Percentiles rank a stretch among this genome's conserved stretches.
Conservation (phyloP, 345 rosid species). For the Populus simonii region DNA sequence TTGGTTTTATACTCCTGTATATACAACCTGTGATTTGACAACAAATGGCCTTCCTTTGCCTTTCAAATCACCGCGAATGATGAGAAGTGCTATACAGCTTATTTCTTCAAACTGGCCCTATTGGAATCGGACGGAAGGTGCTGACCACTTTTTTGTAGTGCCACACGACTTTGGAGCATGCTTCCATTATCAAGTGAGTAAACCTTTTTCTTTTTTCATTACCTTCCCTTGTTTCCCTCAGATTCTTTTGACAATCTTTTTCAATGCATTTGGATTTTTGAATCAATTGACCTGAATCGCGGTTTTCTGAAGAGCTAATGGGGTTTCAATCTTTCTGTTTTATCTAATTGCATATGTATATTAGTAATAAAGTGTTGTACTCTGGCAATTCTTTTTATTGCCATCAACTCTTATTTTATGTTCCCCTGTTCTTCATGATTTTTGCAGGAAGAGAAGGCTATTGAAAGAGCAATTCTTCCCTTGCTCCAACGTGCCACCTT, state of each 20-base stretch:
- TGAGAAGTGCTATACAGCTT: constrained; percentile 33
- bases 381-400: background rate
- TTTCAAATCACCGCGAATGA: constrained; percentile 35
- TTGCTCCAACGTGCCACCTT: constrained; percentile 73
- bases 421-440: background rate
- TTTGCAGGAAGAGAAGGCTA: constrained; percentile 86
- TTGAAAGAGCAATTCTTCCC: constrained; percentile 79
- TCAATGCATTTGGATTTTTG: background rate
- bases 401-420: background rate
- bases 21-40: constrained; percentile 33
- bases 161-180: constrained; percentile 38
- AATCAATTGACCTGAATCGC: constrained; percentile 1
- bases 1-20: constrained; percentile 38
- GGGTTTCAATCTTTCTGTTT: background rate
- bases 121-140: constrained; percentile 27
- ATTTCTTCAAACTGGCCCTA: constrained; percentile 36
- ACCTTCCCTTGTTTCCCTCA: background rate
- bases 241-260: background rate
- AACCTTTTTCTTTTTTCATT: background rate
- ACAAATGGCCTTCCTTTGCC: constrained; percentile 38
- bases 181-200: constrained; percentile 24
- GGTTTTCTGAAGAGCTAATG: background rate
- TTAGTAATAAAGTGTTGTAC: background rate
- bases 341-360: background rate
- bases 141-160: constrained; percentile 34